Evolutionary conservation across 352 stramenopile species (phyloP).

Genomic region (Phytophthora megakarya): DNA sequence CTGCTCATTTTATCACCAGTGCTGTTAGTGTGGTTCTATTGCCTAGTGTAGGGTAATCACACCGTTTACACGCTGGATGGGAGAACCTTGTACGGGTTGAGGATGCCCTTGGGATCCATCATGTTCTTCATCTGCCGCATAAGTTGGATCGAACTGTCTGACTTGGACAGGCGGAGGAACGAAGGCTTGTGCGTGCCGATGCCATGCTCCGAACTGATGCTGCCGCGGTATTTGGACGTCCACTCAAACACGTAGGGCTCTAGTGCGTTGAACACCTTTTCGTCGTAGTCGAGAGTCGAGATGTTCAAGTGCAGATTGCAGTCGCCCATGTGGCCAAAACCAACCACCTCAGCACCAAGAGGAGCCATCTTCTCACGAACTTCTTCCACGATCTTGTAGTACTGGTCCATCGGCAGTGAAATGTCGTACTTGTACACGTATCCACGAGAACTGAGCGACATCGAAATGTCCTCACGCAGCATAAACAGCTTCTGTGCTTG

Average conservation of each 20-base stretch:
- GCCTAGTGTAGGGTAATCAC: too few species aligned
- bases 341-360: slow-evolving; percentile 66
- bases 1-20: too few species aligned
- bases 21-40: too few species aligned
- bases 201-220: slow-evolving; percentile 98
- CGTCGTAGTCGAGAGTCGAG: slow-evolving; percentile 69
- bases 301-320: slow-evolving; percentile 98
- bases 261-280: slow-evolving; percentile 64
- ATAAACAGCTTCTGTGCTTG: slow-evolving; percentile 94
- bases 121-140: slow-evolving; percentile 94
- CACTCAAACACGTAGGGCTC: slow-evolving; percentile 86
- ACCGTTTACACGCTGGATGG: slow-evolving; percentile 35
- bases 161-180: slow-evolving; percentile 89
- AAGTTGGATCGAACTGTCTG: slow-evolving; percentile 72
- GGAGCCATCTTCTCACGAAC: slow-evolving; percentile 60
- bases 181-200: slow-evolving; percentile 95
- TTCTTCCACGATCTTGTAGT: slow-evolving; percentile 91
- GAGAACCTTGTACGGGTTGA: slow-evolving; percentile 97
- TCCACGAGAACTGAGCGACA: slow-evolving; percentile 82
- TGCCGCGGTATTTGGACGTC: slow-evolving; percentile 85
- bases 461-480: slow-evolving; percentile 94
- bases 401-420: slow-evolving; percentile 90
- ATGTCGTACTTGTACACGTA: slow-evolving; percentile 99
- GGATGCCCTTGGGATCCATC: slow-evolving; percentile 96
- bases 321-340: slow-evolving; percentile 96